Evolutionary conservation across 106 monocot genomes (phyloP), one percentile per base, ranked within the genome.

Genomic region (Acorus gramineus): DNA sequence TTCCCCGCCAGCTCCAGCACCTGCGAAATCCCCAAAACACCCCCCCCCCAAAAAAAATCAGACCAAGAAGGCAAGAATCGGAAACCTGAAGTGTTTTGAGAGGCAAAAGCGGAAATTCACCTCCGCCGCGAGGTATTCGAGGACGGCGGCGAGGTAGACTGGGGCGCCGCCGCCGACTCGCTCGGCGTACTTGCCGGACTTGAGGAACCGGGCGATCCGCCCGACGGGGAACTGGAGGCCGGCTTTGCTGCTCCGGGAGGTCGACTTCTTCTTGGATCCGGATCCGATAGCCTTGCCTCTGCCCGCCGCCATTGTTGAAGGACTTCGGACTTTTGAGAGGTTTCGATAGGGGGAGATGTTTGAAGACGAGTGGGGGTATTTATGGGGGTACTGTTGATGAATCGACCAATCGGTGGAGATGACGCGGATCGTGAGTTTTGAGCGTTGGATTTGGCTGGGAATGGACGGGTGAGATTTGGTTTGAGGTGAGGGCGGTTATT

Each of bases 1-100:
- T 86, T 86, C 6, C 86, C 86, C 0, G 81, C 86, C 7, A 86
- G 63, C 63, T 86, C 86, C 11, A 85, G 45, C 5, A 90, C 82
- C 85, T 85, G 59, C 4, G 44, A 57, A 62, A n/a, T 3, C 8
- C 4, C 52, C 13, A 48, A 13, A 12, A 28, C 11, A n/a, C 3
- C 0, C 28, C 3, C 42, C n/a, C 4, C 8, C 2, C 5, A 65
- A 66, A 66, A 13, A 65, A 66, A 66, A 13, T 55, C 4, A 53
- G 10, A 42, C 28, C 28, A 28, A 28, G 28, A 28, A 28, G 28
- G 2, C 58, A 69, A 69, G 4, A 57, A 47, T 12, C 12, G 45
- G 49, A 53, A 47, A 4, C 4, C 3, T 5, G 2, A 46, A 13
- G 47, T 2, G 14, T 6, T 42, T 7, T 43, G 28, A 28, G 28